Evolutionary conservation across 1,139 yeast species (phyloP), one percentile per base, ranked within the genome.

Genomic region (Blastobotrys capitulatus): DNA sequence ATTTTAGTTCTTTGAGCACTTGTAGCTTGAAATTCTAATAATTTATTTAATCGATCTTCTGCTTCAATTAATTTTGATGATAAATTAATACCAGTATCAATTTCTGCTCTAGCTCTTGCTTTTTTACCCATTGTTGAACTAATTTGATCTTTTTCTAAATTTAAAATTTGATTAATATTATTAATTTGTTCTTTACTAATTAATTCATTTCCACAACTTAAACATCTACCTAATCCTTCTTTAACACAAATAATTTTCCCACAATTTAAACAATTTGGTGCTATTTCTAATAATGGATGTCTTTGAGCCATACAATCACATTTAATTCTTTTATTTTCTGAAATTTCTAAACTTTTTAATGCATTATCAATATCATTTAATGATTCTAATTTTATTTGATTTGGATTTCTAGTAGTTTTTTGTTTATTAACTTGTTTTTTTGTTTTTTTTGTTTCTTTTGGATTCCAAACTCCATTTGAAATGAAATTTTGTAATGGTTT

Each of bases 251-350:
- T 86, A 37, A 94, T 87, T 63, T 89, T 88, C 10, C 99, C 99
- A 67, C 99, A 94, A 52, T 84, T 82, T 41, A 92, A 69, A 61
- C 99, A 94, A 64, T 94, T 94, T 0, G 98, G 98, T 0, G 95
- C 92, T 52, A 86, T 76, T 52, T 86, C 94, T 57, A 88, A 86
- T 39, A 94, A 70, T 1, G 97, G 95, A 62, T 94, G 98, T 52
- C 86, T 73, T 1, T 86, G 80, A 6, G 70, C 76, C 61, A 66
- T 66, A 48, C 99, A 94, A 55, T 83, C 78, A 62, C 99, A 94
- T 15, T 56, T 54, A 9, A 59, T 61, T 2, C 63, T 57, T 9
- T 61, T 59, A 19, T 60, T 60, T 2, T 56, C 53, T 1, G 72
- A 45, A 12, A 63, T 47, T 13, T 65, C 69, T 19, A 67, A 55